Conservation (phyloP, 2,329 filamentous ascomycete genomes). For the Westerdykella aurantiaca region DNA sequence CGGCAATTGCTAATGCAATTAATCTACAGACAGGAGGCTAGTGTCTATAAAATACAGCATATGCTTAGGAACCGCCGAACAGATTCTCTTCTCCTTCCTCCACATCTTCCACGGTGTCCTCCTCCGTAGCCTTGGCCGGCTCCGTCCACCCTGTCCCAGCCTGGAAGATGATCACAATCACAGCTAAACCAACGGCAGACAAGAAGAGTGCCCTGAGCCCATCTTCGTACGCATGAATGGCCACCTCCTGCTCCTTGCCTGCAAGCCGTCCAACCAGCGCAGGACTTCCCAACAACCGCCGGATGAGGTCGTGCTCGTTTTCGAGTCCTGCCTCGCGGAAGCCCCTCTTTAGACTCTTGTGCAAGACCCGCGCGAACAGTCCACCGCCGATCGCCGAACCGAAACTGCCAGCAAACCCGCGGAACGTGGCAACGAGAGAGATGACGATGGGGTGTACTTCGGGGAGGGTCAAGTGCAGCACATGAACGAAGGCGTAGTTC, state of each 20-base stretch:
- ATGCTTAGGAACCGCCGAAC: slow-evolving; percentile 13
- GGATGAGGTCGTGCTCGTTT: slow-evolving; percentile 43
- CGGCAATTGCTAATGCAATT: no score
- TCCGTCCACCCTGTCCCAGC: slow-evolving; percentile 54
- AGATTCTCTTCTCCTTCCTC: slow-evolving; percentile 18
- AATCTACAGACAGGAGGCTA: no score
- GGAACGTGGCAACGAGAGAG: slow-evolving; percentile 70
- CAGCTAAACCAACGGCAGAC: slow-evolving; percentile 45
- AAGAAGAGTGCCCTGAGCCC: slow-evolving; percentile 51
- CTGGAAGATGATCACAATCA: slow-evolving; percentile 49
- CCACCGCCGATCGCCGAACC: slow-evolving; percentile 75
- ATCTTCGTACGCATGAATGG: slow-evolving; percentile 50
- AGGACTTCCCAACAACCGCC: slow-evolving; percentile 55
- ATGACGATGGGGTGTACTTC: slow-evolving; percentile 69
- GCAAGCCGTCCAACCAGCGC: slow-evolving; percentile 47
- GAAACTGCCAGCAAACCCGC: slow-evolving; percentile 76
- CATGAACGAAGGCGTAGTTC: slow-evolving; percentile 76
- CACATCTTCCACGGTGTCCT: slow-evolving; percentile 15
- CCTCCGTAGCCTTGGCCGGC: slow-evolving; percentile 17
- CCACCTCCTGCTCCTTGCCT: slow-evolving; percentile 48
- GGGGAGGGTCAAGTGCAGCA: slow-evolving; percentile 64
- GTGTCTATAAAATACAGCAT: no score
- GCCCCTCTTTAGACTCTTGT: slow-evolving; percentile 49
- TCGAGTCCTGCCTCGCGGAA: slow-evolving; percentile 47
- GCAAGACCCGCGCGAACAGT: slow-evolving; percentile 61